Percentiles rank a stretch among this genome's conserved stretches.
These are phyloP conservation scores for Datura wrightii DNA, from an alignment of 257 asterid genomes.

Conservation along the genomic window DNA sequence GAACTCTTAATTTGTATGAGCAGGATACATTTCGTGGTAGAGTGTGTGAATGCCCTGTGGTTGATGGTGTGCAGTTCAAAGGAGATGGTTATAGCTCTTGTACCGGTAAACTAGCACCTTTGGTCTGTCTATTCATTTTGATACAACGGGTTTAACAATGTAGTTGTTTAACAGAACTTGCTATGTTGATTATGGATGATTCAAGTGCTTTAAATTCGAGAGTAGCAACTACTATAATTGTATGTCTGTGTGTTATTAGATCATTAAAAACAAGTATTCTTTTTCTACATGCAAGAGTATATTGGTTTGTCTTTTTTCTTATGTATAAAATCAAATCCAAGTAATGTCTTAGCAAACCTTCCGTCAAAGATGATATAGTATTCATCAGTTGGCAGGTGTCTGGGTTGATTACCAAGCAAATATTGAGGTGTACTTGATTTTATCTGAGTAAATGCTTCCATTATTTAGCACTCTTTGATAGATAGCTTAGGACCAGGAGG, in stretches of 20 bases:
- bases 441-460: not conserved
- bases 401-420: not conserved
- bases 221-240: not conserved
- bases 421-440: slow-evolving; percentile 15
- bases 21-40: slow-evolving; percentile 88
- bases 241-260: not conserved
- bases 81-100: slow-evolving; percentile 87
- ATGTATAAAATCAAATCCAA: not conserved
- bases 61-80: slow-evolving; percentile 74
- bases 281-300: slow-evolving; percentile 4
- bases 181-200: not conserved
- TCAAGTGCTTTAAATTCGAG: not conserved
- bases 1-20: not conserved
- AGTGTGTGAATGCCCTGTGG: slow-evolving; percentile 83
- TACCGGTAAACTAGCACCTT: slow-evolving; percentile 45
- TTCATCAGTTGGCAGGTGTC: not conserved
- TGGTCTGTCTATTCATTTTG: not conserved
- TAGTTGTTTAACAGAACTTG: not conserved
- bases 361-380: not conserved
- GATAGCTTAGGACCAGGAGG: not conserved
- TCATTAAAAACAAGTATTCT: not conserved
- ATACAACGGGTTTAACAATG: not conserved
- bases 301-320: not conserved
- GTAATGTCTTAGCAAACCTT: not conserved
- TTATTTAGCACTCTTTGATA: not conserved